Evolutionary conservation across 2,329 filamentous ascomycete genomes (phyloP), one percentile per base, ranked within the genome.

Genomic region (Akanthomyces uredinophilus): DNA sequence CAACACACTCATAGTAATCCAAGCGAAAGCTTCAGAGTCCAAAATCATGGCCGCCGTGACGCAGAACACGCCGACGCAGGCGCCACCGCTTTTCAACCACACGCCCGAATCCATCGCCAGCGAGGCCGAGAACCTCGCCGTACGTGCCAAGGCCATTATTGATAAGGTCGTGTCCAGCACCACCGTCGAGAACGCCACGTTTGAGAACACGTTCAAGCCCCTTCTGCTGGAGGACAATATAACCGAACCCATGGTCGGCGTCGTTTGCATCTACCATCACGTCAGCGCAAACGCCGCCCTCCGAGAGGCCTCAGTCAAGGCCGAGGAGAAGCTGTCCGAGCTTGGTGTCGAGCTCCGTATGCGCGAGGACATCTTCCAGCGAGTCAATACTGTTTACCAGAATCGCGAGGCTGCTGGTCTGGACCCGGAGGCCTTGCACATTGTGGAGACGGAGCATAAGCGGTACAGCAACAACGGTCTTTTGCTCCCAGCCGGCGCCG

Each of bases 181-280:
- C 60, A 79, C 81, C 41, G 71, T 76, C 14, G 77, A 79, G 61
- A 77, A 80, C 64, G 80, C 81, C 22, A 82, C 76, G 18, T 86
- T 85, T 67, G 74, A 77, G 59, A 79, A 80, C n/a, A 80, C 84
- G 55, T 72, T 85, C 54, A 77, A 80, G 32, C 92, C 91, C n/a
- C 87, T 95, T 71, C 86, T 89, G 29, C 35, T 22, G 16, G 35
- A 46, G 11, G 79, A 86, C 59, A 90, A 91, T 69, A 89, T 92
- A 77, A 89, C 93, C 73, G 71, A 79, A 4, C 37, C 22, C 32
- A 79, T 82, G 65, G 76, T 80, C 52, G 81, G 87, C 64, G 92
- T 92, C 66, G 76, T 93, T 60, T 86, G 86, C 66, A 93, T 95
- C 77, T 94, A 93, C 74, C 88, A 92, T 70, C 87, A 90, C 66